A percentile compares a stretch with the other conserved stretches of the same genome.
Evolutionary conservation across 495 filamentous ascomycete species (phyloP).

Genomic region (Hypoxylon lienhwacheense): DNA sequence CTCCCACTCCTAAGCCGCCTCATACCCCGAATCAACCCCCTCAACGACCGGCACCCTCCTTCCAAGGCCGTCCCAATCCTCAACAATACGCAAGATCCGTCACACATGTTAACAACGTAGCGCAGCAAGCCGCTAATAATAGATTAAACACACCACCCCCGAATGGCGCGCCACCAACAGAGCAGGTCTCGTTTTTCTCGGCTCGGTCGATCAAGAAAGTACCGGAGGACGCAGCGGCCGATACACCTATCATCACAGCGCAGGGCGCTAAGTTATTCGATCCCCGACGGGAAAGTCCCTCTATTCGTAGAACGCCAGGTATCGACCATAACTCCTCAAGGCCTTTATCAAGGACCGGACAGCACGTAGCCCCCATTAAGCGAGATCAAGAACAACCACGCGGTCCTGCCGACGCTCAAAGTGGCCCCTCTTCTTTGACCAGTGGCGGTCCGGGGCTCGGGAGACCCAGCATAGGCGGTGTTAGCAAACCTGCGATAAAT

Average conservation of each 20-base stretch:
- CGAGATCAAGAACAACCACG: slow-evolving; percentile 25
- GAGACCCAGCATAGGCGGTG: slow-evolving; percentile 41
- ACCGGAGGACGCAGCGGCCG: slow-evolving; percentile 38
- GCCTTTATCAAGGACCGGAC: slow-evolving; percentile 57
- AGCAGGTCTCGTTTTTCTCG: slow-evolving; percentile 71
- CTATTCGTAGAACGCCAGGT: slow-evolving; percentile 86
- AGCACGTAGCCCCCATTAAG: slow-evolving; percentile 45
- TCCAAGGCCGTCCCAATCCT: slow-evolving; percentile 37
- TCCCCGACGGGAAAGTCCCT: slow-evolving; percentile 78
- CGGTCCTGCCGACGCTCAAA: slow-evolving; percentile 7
- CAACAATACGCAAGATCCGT: slow-evolving; percentile 36
- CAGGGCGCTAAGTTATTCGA: slow-evolving; percentile 67
- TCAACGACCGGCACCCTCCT: slow-evolving; percentile 31
- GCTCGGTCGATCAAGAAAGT: slow-evolving; percentile 62
- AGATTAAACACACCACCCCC: slow-evolving; percentile 30
- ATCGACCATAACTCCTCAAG: slow-evolving; percentile 76
- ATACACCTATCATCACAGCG: slow-evolving; percentile 41
- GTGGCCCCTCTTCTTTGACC: slow-evolving; percentile 10
- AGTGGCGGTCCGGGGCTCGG: slow-evolving; percentile 37
- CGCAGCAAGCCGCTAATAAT: slow-evolving; percentile 34
- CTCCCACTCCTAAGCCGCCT: no score
- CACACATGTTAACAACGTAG: slow-evolving; percentile 41
- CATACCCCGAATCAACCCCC: no score
- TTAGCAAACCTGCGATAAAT: slow-evolving; percentile 72
- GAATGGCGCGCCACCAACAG: slow-evolving; percentile 18